phyloP scores from a whole-genome alignment of 805 yeast species.

The Wickerhamiella bombiphila region DNA sequence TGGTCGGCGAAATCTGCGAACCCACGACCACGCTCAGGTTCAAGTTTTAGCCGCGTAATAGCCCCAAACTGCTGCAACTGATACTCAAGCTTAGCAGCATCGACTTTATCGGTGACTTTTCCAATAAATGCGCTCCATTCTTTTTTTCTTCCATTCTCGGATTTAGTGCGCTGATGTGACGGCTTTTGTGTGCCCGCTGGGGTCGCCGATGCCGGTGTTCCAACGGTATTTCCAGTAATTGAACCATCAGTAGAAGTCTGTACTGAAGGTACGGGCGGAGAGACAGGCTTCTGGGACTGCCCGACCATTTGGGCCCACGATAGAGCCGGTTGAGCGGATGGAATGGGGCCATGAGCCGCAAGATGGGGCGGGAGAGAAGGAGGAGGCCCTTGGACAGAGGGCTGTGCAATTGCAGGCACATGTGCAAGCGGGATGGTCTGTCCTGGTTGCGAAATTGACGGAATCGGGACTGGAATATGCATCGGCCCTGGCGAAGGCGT shows the following conservation, averaged over 20 bases:
- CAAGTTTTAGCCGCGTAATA: slow-evolving; percentile 17
- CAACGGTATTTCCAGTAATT: neutral
- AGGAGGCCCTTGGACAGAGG: neutral
- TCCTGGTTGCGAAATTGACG: neutral
- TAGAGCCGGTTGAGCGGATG: neutral
- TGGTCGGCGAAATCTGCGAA: slow-evolving; percentile 26
- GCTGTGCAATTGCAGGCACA: neutral
- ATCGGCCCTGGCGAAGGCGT: too few relatives aligned
- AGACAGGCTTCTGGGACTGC: neutral
- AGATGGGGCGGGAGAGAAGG: neutral
- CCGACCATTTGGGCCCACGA: neutral
- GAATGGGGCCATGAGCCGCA: neutral
- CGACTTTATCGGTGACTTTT: neutral
- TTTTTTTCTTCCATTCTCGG: neutral
- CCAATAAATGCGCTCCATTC: neutral
- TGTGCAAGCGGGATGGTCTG: neutral
- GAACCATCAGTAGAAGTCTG: neutral
- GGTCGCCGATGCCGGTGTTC: too few relatives aligned
- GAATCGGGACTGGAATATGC: too few relatives aligned
- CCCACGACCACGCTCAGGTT: slow-evolving; percentile 22
- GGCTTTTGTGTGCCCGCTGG: too few relatives aligned
- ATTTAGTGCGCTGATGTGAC: neutral
- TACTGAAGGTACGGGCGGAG: neutral
- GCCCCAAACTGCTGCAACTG: neutral
- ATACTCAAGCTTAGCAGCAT: neutral